Conservation (phyloP, 108 stramenopile species). For the Nitzschia sp. region DNA sequence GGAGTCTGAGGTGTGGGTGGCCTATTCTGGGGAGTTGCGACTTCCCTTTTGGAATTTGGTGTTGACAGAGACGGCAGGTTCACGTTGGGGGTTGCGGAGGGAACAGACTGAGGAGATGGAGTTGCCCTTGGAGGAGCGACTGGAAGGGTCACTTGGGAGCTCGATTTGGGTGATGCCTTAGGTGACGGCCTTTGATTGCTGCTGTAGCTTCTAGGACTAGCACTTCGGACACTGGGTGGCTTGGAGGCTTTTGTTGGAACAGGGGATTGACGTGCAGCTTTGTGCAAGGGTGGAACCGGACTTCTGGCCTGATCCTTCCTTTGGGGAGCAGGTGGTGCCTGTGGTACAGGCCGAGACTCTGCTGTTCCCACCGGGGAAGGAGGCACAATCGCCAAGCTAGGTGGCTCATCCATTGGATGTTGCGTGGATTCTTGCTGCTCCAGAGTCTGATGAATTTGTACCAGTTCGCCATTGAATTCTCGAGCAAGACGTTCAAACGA, state of each 20-base stretch:
- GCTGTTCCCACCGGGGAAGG: neutral
- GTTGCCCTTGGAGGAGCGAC: constrained; percentile 1
- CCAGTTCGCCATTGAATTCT: neutral
- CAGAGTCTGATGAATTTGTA: neutral
- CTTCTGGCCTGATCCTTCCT: neutral
- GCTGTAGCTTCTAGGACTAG: too few species aligned
- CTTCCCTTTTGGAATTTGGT: neutral
- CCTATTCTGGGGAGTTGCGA: neutral
- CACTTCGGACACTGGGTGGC: neutral
- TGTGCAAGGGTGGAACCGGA: neutral
- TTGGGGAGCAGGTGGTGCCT: neutral
- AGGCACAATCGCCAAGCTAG: neutral
- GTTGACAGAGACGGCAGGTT: neutral
- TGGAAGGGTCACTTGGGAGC: neutral
- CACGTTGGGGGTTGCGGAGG: neutral
- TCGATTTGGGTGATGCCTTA: neutral
- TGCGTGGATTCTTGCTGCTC: neutral
- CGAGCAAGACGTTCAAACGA: constrained; percentile 10
- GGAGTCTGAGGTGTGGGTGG: neutral
- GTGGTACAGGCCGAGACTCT: neutral
- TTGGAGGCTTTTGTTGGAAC: neutral
- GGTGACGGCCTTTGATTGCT: too few species aligned
- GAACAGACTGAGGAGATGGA: neutral
- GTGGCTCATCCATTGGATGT: too few species aligned
- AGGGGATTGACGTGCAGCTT: neutral